phyloP scores from a whole-genome alignment of 1,284 basidiomycete species.

The Malassezia sympodialis region DNA sequence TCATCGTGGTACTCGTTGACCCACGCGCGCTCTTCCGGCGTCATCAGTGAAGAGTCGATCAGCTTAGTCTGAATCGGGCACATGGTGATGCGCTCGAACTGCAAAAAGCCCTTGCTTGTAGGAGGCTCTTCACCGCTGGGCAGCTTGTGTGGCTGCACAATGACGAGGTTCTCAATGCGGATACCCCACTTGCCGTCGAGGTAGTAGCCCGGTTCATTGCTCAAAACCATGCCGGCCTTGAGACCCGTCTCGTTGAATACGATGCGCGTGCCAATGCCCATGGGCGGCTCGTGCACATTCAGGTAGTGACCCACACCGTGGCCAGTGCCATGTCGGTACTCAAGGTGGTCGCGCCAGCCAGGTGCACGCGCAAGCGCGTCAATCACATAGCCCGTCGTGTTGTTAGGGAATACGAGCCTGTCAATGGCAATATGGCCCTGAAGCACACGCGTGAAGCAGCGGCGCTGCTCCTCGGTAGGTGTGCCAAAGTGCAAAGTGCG shows the following conservation, averaged over 20 bases:
- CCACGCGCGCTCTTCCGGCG: conserved; percentile 65
- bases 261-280: conserved; percentile 42
- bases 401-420: conserved; percentile 70
- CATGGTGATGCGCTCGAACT: conserved; percentile 37
- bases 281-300: conserved; percentile 46
- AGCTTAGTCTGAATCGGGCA: conserved; percentile 77
- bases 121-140: conserved; percentile 19
- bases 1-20: conserved; percentile 75
- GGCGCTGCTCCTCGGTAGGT: conserved; percentile 69
- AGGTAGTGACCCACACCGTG: conserved; percentile 41
- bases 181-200: conserved; percentile 84
- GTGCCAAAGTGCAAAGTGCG: conserved; percentile 74
- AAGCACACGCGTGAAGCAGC: conserved; percentile 82
- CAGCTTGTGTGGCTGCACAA: conserved; percentile 15
- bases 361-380: conserved; percentile 74
- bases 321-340: conserved; percentile 54
- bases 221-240: conserved; percentile 44
- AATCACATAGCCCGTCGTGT: conserved; percentile 68
- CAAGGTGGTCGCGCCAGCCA: conserved; percentile 77
- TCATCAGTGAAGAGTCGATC: conserved; percentile 61
- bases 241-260: conserved; percentile 45
- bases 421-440: conserved; percentile 93
- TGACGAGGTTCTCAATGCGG: conserved; percentile 66
- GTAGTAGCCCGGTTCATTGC: conserved; percentile 74
- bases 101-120: conserved; percentile 30